Evolutionary conservation across 1,139 yeast species (phyloP), one percentile per base, ranked within the genome.

Genomic region (Nakaseomyces bracarensis): DNA sequence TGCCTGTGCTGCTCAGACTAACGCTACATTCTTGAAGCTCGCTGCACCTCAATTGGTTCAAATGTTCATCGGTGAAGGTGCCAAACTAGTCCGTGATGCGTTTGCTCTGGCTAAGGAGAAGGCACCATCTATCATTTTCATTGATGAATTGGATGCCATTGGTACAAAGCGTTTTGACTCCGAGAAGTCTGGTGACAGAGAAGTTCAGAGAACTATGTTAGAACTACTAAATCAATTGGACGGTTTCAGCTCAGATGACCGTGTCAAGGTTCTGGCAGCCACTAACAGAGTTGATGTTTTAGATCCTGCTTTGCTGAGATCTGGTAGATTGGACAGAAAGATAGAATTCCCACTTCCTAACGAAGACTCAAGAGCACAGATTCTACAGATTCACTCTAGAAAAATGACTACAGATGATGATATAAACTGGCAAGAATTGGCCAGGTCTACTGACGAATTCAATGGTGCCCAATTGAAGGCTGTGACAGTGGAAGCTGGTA

Each of bases 1-100:
- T 63, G 98, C 98, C 1, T 91, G 98, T 75, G 99, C 99, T 11
- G 98, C 98, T 4, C 97, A 91, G 65, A 84, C 96, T 0, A 94
- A 93, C 47, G 98, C 98, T n/a, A 91, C 98, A 0, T 91, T 91
- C 63, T 72, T 91, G 60, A 91, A 91, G 61, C 72, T 93, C 49
- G 97, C 98, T 0, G 99, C 97, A 40, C 98, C 99, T 15, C 98
- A 93, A 65, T 76, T 91, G 54, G 98, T 91, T 37, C 98, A 93
- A 64, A 91, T 91, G 98, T 93, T 89, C 59, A 93, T 93, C 63
- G 99, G 99, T 60, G 99, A 91, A 64, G 98, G 98, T 66, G 98
- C 98, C 45, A 91, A 91, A 66, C 73, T 91, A 54, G 97, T 91
- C 41, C 81, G 99, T 57, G 98, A 91, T 67, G 98, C 98, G 2